Evolutionary conservation across 2,329 filamentous ascomycete species (phyloP), one percentile per base, ranked within the genome.

Genomic region (Aspergillus brunneoviolaceus): DNA sequence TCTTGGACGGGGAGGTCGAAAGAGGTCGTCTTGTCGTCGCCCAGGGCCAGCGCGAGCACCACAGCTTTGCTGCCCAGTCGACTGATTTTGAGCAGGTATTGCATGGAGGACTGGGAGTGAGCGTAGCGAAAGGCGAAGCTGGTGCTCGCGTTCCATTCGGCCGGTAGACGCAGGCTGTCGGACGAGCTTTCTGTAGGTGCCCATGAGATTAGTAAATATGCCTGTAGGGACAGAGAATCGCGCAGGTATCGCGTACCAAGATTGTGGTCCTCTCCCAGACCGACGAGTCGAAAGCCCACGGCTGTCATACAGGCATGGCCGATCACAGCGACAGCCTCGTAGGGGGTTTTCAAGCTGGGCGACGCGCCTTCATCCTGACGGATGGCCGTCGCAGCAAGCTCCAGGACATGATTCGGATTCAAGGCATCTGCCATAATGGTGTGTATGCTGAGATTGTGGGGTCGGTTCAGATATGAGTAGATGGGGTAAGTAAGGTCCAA

Each of bases 31-130:
- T 87, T 88, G 70, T 97, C 92, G 71, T 93, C 89, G 27, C 89
- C 90, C 16, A 93, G 76, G 1, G 86, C 92, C 47, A 96, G 81
- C 3, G 89, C 93, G 68, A 92, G 87, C 45, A 97, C 82, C 62
- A 96, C 88, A n/a, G 90, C 89, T 72, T 94, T 96, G 68, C 84
- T 84, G 49, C 93, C 92, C 68, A 97, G 84, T 56, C 92, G 86
- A 74, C 89, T 92, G 63, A 96, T 79, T 72, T 92, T 94, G 66
- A 97, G 75, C 29, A 96, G 82, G 72, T 90, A 96, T 60, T 89
- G 85, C 85, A 93, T 91, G 16, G 92, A 88, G 0, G 92, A 96
- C 73, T 96, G 91, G 25, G 85, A 82, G 75, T 97, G 93, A 3
- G 87, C 86, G 79, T 98, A 98, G 64, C 92, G 86, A 76, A 98